Evolutionary conservation across 805 yeast genomes (phyloP), one percentile per base, ranked within the genome.

Genomic region (Saccharomycopsis capsularis): DNA sequence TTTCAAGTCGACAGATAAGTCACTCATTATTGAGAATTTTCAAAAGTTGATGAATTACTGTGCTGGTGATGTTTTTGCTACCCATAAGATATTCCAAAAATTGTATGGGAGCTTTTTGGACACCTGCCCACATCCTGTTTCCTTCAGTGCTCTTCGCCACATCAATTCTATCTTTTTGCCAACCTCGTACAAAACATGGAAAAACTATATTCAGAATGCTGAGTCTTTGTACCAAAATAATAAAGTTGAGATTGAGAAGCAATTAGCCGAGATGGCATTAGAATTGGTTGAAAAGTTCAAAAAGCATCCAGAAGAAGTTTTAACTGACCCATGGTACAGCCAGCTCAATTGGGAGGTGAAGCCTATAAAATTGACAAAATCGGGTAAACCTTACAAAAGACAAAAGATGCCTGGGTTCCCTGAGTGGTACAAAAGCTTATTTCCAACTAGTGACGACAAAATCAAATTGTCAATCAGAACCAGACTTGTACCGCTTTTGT

Each of bases 331-430:
- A 0, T 95, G 99, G 99, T 68, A 90, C 36, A 70, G 73, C 2
- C 99, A 95, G 63, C 68, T 93, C 50, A 88, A 93, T 63, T 93
- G 99, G 99, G 75, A 79, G 0, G 67, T 82, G 1, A 70, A 70
- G 29, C 82, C 85, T 1, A 62, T 74, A 0, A 73, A 79, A 46
- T 55, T 79, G 38, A 85, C 82, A 13, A 87, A 87, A 60, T 70
- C 75, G 35, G 95, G 93, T 2, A 67, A 65, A 3, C 85, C 87
- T 1, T 73, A 68, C 22, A 85, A 86, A 47, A 79, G 76, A 23
- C 95, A 87, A 63, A 88, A 78, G 57, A 60, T 87, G 42, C 95
- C 95, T 0, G 98, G 96, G 0, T 87, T 74, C 58, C 99, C 99
- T 0, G 83, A 83, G 56, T 93, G 99, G 99, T 95, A 86, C 63